These are phyloP conservation scores for Hymenoscyphus salicellus DNA, from an alignment of 2,329 filamentous ascomycete genomes.

Conservation along the genomic window DNA sequence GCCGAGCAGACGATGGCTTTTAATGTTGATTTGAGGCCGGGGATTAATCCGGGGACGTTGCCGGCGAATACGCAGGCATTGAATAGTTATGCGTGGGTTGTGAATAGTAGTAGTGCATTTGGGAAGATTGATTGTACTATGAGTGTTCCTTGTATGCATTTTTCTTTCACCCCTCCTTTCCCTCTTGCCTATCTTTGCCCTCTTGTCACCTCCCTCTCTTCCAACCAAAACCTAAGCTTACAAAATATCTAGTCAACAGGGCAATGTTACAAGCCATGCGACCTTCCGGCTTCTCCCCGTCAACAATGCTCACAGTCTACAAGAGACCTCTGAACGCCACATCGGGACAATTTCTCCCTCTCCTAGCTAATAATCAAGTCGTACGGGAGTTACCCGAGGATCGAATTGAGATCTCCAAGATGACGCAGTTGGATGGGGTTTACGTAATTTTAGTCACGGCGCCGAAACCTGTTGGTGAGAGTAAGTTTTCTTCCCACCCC, in stretches of 20 bases:
- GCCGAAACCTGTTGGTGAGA: slow-evolving; percentile 9
- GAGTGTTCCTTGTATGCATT: slow-evolving; percentile 14
- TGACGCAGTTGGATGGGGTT: slow-evolving; percentile 14
- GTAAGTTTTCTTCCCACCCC: slow-evolving; percentile 22
- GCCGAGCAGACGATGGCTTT: slow-evolving; percentile 4
- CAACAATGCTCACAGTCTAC: slow-evolving; percentile 13
- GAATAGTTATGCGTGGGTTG: slow-evolving; percentile 18
- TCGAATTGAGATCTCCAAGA: slow-evolving; percentile 4
- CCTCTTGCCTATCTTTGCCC: too few relatives aligned
- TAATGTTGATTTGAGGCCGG: slow-evolving; percentile 14
- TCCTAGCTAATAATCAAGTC: slow-evolving; percentile 7
- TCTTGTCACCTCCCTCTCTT: neutral
- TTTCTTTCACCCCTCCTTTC: neutral
- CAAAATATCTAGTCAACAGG: slow-evolving; percentile 10
- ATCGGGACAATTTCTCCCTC: slow-evolving; percentile 10
- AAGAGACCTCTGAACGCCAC: slow-evolving; percentile 14
- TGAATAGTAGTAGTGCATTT: slow-evolving; percentile 11
- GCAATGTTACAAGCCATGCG: slow-evolving; percentile 5
- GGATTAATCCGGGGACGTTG: slow-evolving; percentile 15
- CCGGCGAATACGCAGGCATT: slow-evolving; percentile 9
- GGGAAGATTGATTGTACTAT: slow-evolving; percentile 10
- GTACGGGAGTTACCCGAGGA: slow-evolving; percentile 13
- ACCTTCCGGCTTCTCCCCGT: slow-evolving; percentile 10
- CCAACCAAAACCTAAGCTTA: neutral
- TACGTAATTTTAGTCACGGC: slow-evolving; percentile 13